Percentiles rank a stretch among this genome's conserved stretches.
phyloP scores from a whole-genome alignment of 2,329 filamentous ascomycete species.

The Ascochyta lentis region DNA sequence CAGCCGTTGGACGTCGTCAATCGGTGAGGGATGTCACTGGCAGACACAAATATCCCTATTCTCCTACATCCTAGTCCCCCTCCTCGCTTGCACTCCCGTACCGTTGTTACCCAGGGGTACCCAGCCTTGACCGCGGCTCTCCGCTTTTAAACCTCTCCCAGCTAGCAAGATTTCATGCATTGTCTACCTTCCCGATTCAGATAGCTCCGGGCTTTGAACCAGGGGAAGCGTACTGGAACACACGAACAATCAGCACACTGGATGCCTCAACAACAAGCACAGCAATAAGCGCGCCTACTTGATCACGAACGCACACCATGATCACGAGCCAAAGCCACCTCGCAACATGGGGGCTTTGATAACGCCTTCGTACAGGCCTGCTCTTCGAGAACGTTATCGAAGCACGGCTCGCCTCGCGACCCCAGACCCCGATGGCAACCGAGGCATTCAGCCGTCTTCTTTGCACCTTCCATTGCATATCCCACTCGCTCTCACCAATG shows the following conservation, averaged over 20 bases:
- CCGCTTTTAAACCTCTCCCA: slow-evolving; percentile 9
- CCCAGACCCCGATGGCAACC: slow-evolving; percentile 25
- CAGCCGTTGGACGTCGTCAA: slow-evolving; percentile 2
- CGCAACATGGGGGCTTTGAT: slow-evolving; percentile 1
- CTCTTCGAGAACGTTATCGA: slow-evolving; percentile 28
- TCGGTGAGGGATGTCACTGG: slow-evolving; percentile 10
- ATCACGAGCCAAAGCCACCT: slow-evolving; percentile 12
- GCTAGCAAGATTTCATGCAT: slow-evolving; percentile 5
- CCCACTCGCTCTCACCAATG: slow-evolving; percentile 22
- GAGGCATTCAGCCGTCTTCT: slow-evolving; percentile 28
- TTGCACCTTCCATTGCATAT: slow-evolving; percentile 32
- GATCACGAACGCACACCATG: neutral
- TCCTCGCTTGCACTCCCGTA: slow-evolving; percentile 15
- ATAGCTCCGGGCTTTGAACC: slow-evolving; percentile 11
- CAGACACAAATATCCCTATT: slow-evolving; percentile 15
- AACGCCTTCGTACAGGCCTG: slow-evolving; percentile 10
- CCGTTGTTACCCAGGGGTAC: slow-evolving; percentile 17
- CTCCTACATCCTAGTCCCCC: slow-evolving; percentile 10
- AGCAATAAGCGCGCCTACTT: slow-evolving; percentile 9
- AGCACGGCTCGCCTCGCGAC: slow-evolving; percentile 24
- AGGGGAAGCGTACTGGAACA: neutral
- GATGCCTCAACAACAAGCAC: slow-evolving; percentile 14
- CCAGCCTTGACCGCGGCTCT: slow-evolving; percentile 16
- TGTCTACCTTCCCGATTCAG: slow-evolving; percentile 15
- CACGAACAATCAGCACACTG: neutral